Evolutionary conservation across 1,284 basidiomycete genomes (phyloP), one percentile per base, ranked within the genome.

Genomic region (Prillingera fragicola): DNA sequence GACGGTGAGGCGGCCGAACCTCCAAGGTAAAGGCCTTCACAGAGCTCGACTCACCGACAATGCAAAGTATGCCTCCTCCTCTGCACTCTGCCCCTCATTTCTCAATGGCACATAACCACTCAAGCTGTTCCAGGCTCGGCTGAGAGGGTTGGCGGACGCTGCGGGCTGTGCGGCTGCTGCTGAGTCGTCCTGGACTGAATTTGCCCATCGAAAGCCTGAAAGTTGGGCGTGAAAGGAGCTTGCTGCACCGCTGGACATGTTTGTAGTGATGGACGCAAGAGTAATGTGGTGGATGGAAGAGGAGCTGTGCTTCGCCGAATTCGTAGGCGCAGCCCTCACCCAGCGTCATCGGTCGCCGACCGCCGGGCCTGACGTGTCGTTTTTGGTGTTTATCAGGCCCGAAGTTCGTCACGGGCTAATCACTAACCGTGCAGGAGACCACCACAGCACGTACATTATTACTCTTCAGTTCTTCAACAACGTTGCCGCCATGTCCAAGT

Each of bases 21-120:
- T 13, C 9, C 2, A 8, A 5, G 2, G 7, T 17, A 12, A 9
- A 8, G 5, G 18, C 4, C 10, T 4, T 8, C 18, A 29, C 31
- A n/a, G 9, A 38, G 26, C 19, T 9, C 63, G 56, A 61, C 71
- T 50, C 56, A 88, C 84, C 83, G 85, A 88, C 39, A 96, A 72
- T 25, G 91, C 89, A 71, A 94, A 89, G 76, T 85, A 96, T 3
- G 94, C 94, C 65, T 97, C 91, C 60, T 98, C 94, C 69, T 98
- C 94, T 65, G 91, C 91, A 26, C 85, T 84, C 31, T 81, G 76
- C 52, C 90, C 87, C 54, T 69, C 80, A 5, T 85, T 87, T 19
- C 90, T 77, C 46, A 97, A 74, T 1, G 95, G 94, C 34, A 97
- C 83, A 62, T 96, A 97, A n/a, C 74, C 75, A 8, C 73, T 75